These are phyloP conservation scores for Colletotrichum siamense DNA, from an alignment of 2,329 filamentous ascomycete genomes.

Conservation along the genomic window DNA sequence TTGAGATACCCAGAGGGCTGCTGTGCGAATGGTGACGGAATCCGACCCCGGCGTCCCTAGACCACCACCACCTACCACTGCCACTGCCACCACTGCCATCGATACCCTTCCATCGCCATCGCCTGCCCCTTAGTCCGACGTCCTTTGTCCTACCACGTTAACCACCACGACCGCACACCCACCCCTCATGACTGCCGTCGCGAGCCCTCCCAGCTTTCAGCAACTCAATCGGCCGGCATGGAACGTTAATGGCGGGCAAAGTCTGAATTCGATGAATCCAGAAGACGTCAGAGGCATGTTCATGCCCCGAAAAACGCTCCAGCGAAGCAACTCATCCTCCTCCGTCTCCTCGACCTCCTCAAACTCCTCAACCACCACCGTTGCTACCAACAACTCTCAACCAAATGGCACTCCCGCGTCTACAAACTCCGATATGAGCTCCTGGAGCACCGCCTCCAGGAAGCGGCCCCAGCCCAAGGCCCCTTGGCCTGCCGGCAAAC, in stretches of 20 bases:
- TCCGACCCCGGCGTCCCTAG: neutral
- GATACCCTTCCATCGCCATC: slow-evolving; percentile 25
- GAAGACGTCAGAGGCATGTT: slow-evolving; percentile 90
- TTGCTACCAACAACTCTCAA: slow-evolving; percentile 65
- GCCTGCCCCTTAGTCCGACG: slow-evolving; percentile 24
- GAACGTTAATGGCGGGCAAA: slow-evolving; percentile 62
- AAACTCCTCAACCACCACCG: slow-evolving; percentile 65
- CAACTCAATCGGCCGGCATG: slow-evolving; percentile 70
- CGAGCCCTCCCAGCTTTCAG: slow-evolving; percentile 67
- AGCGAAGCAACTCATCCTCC: slow-evolving; percentile 89
- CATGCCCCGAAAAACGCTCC: slow-evolving; percentile 84
- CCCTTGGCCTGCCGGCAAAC: slow-evolving; percentile 55
- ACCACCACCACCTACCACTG: neutral
- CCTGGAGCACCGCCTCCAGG: slow-evolving; percentile 54
- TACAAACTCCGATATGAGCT: slow-evolving; percentile 52
- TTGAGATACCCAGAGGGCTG: neutral
- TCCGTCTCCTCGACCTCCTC: slow-evolving; percentile 75
- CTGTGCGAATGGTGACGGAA: slow-evolving; percentile 18
- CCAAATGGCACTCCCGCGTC: slow-evolving; percentile 64
- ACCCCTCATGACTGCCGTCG: slow-evolving; percentile 70
- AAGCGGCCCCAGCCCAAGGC: slow-evolving; percentile 58
- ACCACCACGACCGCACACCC: slow-evolving; percentile 34
- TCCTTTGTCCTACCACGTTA: neutral
- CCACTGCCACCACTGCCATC: slow-evolving; percentile 9
- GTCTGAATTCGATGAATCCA: slow-evolving; percentile 72